Evolutionary conservation across 176 grass and related monocot genomes (phyloP).

Genomic region (Panicum miliaceum): DNA sequence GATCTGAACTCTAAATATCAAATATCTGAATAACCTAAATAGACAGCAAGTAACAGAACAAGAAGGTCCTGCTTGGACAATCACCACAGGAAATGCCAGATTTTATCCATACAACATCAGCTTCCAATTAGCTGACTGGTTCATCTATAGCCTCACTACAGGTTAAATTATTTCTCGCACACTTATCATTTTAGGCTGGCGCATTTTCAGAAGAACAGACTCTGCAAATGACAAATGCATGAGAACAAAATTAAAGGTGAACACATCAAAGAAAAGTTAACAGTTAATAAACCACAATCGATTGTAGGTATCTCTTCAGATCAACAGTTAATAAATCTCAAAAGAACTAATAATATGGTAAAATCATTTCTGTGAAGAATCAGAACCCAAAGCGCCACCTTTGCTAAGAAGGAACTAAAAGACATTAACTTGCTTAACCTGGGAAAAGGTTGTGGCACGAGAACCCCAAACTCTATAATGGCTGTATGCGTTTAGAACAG

Average conservation of each 20-base stretch:
- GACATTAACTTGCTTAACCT: background rate
- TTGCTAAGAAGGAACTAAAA: background rate
- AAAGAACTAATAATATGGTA: background rate
- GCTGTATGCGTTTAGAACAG: background rate
- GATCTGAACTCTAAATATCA: too few relatives aligned
- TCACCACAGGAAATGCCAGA: too few relatives aligned
- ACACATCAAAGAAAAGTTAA: background rate
- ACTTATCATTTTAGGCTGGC: background rate
- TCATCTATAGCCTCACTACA: too few relatives aligned
- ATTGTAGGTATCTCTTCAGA: background rate
- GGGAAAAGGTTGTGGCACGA: background rate
- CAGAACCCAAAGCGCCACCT: background rate
- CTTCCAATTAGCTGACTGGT: too few relatives aligned
- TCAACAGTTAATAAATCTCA: background rate
- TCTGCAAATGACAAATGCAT: background rate
- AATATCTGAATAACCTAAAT: too few relatives aligned
- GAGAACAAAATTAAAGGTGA: background rate
- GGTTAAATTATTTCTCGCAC: background rate
- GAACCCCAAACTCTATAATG: conserved; percentile 15
- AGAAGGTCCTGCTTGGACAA: too few relatives aligned
- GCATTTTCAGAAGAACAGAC: conserved; percentile 7
- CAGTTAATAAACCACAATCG: background rate
- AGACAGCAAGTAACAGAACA: too few relatives aligned
- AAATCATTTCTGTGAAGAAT: background rate
- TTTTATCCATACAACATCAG: too few relatives aligned